Evolutionary conservation across 805 yeast genomes (phyloP).

Genomic region (Schwanniomyces polymorphus): DNA sequence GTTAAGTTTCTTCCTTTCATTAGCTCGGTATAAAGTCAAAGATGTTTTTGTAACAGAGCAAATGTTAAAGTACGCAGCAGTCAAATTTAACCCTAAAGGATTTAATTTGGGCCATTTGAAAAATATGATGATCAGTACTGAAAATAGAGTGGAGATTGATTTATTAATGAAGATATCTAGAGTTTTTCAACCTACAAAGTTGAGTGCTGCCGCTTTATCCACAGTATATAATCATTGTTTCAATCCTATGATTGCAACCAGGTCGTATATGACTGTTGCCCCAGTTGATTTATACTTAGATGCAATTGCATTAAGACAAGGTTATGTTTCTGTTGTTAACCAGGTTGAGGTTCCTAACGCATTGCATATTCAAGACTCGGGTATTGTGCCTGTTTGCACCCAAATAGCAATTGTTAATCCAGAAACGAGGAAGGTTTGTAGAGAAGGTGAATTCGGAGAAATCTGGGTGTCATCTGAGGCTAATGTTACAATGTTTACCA

Average conservation of each 20-base stretch:
- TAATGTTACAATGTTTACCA: conserved; percentile 61
- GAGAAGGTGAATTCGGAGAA: conserved; percentile 92
- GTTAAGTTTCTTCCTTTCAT: conserved; percentile 61
- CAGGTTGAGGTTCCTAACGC: conserved; percentile 70
- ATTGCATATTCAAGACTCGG: conserved; percentile 85
- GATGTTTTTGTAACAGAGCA: conserved; percentile 84
- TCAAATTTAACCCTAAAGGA: conserved; percentile 58
- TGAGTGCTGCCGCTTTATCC: conserved; percentile 69
- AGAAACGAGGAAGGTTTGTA: conserved; percentile 76
- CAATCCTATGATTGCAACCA: conserved; percentile 79
- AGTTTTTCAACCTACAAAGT: conserved; percentile 61
- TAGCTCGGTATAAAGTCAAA: conserved; percentile 77
- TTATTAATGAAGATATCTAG: conserved; percentile 58
- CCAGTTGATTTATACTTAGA: conserved; percentile 87
- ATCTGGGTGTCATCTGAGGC: conserved; percentile 95
- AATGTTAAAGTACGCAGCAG: conserved; percentile 74
- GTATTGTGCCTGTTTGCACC: conserved; percentile 93
- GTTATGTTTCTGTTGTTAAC: conserved; percentile 76
- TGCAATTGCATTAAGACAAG: conserved; percentile 86
- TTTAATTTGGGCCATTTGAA: conserved; percentile 62
- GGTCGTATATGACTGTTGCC: conserved; percentile 86
- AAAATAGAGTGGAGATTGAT: conserved; percentile 68
- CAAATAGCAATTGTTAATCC: conserved; percentile 95
- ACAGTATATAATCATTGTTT: conserved; percentile 75
- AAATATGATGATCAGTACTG: conserved; percentile 82